Conservation (phyloP, 345 rosid species). For the Linum lewisii region DNA sequence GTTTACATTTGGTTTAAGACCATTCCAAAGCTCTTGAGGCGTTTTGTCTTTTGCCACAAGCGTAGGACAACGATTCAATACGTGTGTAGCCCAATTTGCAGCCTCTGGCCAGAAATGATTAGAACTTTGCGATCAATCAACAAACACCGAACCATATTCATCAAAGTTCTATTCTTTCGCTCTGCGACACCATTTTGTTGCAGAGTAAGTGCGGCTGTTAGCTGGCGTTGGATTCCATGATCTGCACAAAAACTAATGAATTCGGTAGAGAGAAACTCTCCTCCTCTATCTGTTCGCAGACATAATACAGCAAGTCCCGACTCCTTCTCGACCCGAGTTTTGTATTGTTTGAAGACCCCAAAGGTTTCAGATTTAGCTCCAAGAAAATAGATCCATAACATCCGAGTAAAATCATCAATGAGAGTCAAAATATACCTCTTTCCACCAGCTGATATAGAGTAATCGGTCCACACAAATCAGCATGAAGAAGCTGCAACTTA, state of each 20-base stretch:
- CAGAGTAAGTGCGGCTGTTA: not conserved
- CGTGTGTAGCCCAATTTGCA: not conserved
- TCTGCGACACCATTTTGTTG: not conserved
- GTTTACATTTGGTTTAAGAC: not conserved
- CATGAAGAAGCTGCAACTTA: too few relatives aligned
- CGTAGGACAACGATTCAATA: not conserved
- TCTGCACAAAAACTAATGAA: not conserved
- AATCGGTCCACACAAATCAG: too few relatives aligned
- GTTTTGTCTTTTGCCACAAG: not conserved
- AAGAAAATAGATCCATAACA: not conserved
- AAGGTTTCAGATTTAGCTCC: not conserved
- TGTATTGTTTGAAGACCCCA: not conserved
- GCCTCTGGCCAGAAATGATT: conserved; percentile 7
- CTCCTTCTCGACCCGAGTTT: not conserved
- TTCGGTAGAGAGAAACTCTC: too few relatives aligned
- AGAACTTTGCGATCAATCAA: not conserved
- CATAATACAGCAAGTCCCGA: not conserved
- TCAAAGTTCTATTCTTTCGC: not conserved
- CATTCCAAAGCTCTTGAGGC: not conserved
- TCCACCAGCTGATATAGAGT: too few relatives aligned
- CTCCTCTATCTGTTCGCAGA: conserved; percentile 2
- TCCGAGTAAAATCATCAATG: not conserved
- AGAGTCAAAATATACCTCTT: too few relatives aligned
- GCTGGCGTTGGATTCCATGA: too few relatives aligned
- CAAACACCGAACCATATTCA: not conserved